These are phyloP conservation scores for Phytopythium kandeliae DNA, from an alignment of 352 stramenopile species.

Conservation along the genomic window DNA sequence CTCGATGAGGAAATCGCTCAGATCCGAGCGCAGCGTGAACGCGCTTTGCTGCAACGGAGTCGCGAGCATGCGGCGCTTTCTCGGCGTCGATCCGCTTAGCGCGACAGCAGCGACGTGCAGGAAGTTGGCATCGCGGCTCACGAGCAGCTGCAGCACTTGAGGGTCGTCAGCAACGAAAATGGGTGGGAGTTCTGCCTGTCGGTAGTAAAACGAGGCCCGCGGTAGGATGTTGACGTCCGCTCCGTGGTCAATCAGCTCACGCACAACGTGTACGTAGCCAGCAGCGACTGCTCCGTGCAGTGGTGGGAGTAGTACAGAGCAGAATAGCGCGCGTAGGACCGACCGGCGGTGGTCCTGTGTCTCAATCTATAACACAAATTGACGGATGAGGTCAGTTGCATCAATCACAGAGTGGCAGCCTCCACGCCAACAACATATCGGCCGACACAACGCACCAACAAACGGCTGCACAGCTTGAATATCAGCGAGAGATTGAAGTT, in stretches of 20 bases:
- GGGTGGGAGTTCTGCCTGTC: constrained; percentile 37
- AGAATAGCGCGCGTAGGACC: too few relatives aligned
- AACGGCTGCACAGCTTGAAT: constrained; percentile 17
- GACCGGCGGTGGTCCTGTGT: constrained; percentile 31
- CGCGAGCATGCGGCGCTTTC: constrained; percentile 26
- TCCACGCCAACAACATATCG: too few relatives aligned
- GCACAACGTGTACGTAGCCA: constrained; percentile 59
- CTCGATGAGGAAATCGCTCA: constrained; percentile 60
- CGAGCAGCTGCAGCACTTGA: constrained; percentile 58
- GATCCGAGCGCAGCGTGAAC: constrained; percentile 40
- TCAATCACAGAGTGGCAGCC: too few relatives aligned
- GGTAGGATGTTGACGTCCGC: constrained; percentile 53
- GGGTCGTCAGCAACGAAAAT: constrained; percentile 77
- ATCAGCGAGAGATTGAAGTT: constrained; percentile 74
- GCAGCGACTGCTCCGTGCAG: constrained; percentile 61
- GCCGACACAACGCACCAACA: too few relatives aligned
- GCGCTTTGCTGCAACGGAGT: constrained; percentile 58
- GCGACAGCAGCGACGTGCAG: constrained; percentile 30
- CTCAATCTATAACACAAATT: too few relatives aligned
- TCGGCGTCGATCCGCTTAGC: background rate
- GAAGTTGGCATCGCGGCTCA: constrained; percentile 60
- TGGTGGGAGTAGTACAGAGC: constrained; percentile 34
- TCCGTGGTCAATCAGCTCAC: constrained; percentile 43
- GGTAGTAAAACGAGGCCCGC: constrained; percentile 64
- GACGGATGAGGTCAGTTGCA: too few relatives aligned